phyloP scores from a whole-genome alignment of 1,139 yeast species.

The Sugiyamaella xylanicola region DNA sequence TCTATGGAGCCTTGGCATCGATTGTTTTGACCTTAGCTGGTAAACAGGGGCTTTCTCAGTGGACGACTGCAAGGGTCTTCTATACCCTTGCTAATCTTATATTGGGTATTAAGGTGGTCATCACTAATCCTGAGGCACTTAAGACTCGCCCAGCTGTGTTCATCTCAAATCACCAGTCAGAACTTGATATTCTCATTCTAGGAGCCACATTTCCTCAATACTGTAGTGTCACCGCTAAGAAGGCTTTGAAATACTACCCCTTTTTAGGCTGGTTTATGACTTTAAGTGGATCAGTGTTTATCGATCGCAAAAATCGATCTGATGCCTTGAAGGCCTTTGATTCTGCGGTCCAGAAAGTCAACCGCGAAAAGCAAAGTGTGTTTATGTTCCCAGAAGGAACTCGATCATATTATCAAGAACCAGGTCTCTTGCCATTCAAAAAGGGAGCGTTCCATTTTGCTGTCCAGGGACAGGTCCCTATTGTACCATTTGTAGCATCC shows the following conservation, averaged over 20 bases:
- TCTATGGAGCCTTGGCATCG: slow-evolving; percentile 64
- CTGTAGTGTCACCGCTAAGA: slow-evolving; percentile 91
- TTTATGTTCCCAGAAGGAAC: slow-evolving; percentile 95
- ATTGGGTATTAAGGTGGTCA: slow-evolving; percentile 68
- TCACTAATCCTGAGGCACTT: slow-evolving; percentile 63
- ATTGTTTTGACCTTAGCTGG: slow-evolving; percentile 66
- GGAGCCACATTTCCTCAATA: slow-evolving; percentile 86
- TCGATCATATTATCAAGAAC: slow-evolving; percentile 69
- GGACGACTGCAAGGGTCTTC: slow-evolving; percentile 85
- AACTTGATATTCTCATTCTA: slow-evolving; percentile 75
- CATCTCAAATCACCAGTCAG: slow-evolving; percentile 87
- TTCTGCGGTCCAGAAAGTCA: slow-evolving; percentile 63
- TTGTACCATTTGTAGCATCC: slow-evolving; percentile 83
- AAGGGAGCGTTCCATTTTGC: slow-evolving; percentile 99
- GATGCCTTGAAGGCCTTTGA: slow-evolving; percentile 76
- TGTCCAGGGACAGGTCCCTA: slow-evolving; percentile 84
- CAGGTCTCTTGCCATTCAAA: slow-evolving; percentile 81
- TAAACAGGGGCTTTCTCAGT: slow-evolving; percentile 79
- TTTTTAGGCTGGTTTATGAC: slow-evolving; percentile 96
- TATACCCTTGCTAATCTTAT: slow-evolving; percentile 59
- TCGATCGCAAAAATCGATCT: slow-evolving; percentile 78
- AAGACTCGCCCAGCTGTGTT: slow-evolving; percentile 72
- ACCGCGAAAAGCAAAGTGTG: slow-evolving; percentile 62
- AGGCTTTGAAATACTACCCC: slow-evolving; percentile 81
- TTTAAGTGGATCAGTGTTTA: slow-evolving; percentile 85